Percentiles rank a stretch among this genome's conserved stretches.
These are phyloP conservation scores for Syncephalastrum sp. DNA, from an alignment of 371 early-diverging fungal genomes.

Conservation along the genomic window DNA sequence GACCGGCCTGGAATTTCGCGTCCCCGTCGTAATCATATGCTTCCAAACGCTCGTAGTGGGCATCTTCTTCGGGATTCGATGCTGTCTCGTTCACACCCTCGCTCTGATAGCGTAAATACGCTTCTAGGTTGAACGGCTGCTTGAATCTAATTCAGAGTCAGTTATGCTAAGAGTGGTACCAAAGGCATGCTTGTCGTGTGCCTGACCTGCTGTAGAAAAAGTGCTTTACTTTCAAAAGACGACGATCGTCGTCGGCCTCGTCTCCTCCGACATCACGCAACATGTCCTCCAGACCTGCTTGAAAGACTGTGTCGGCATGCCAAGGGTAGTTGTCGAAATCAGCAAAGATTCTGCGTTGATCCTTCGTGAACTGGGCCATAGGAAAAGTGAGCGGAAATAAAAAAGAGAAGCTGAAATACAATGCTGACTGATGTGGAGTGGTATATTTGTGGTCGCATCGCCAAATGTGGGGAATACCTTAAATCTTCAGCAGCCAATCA, in stretches of 20 bases:
- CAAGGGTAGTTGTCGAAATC: constrained; percentile 33
- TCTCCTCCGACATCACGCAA: constrained; percentile 19
- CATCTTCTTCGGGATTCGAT: constrained; percentile 20
- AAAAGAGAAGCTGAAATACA: too few relatives aligned
- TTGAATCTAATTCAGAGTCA: constrained; percentile 28
- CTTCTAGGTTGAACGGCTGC: constrained; percentile 42
- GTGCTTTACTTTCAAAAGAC: constrained; percentile 52
- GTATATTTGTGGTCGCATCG: too few relatives aligned
- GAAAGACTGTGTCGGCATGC: constrained; percentile 47
- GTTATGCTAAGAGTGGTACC: too few relatives aligned
- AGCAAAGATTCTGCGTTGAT: constrained; percentile 13
- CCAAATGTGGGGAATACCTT: too few relatives aligned
- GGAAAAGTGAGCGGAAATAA: too few relatives aligned
- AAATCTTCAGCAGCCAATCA: too few relatives aligned
- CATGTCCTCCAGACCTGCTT: constrained; percentile 41
- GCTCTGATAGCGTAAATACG: constrained; percentile 45
- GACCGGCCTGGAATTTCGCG: constrained; percentile 36
- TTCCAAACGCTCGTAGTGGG: constrained; percentile 42
- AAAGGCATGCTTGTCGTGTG: neutral
- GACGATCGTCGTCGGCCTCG: constrained; percentile 4
- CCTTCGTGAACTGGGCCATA: constrained; percentile 10
- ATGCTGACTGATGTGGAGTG: too few relatives aligned
- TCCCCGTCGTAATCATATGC: constrained; percentile 55
- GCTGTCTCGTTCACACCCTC: constrained; percentile 12
- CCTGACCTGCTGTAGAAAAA: constrained; percentile 49